phyloP scores from a whole-genome alignment of 441 rosid genomes.

The Bocquillonia castaneifolia region DNA sequence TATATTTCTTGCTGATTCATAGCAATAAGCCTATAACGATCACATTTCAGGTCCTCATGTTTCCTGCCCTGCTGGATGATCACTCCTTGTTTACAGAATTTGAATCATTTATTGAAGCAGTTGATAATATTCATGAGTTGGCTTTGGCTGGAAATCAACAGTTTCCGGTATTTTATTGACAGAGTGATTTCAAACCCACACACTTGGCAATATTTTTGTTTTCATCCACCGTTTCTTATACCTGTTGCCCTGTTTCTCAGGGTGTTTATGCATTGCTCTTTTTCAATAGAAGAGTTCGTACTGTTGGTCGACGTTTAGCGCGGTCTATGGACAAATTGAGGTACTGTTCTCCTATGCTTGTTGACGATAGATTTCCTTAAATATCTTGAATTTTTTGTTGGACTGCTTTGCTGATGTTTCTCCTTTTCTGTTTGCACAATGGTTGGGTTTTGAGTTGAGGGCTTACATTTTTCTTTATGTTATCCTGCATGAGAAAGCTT shows the following conservation, averaged over 20 bases:
- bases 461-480: too few relatives aligned
- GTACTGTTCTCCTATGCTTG: conserved; percentile 33
- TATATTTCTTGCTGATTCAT: conserved; percentile 13
- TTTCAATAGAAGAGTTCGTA: conserved; percentile 85
- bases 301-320: conserved; percentile 82
- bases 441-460: neutral
- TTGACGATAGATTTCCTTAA: neutral
- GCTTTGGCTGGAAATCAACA: conserved; percentile 90
- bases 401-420: neutral
- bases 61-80: conserved; percentile 83
- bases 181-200: conserved; percentile 13
- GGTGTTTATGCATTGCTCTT: conserved; percentile 93
- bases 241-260: conserved; percentile 35
- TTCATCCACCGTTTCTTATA: conserved; percentile 21
- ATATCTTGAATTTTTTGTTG: neutral
- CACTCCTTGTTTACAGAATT: conserved; percentile 72
- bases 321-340: conserved; percentile 89
- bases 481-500: too few relatives aligned
- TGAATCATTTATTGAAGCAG: conserved; percentile 80
- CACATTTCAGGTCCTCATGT: conserved; percentile 79
- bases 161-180: conserved; percentile 63
- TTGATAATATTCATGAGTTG: conserved; percentile 89
- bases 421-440: neutral
- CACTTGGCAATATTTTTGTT: neutral
- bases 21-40: too few relatives aligned